Conservation (phyloP, 441 rosid genomes). For the Arabidopsis lyrata region DNA sequence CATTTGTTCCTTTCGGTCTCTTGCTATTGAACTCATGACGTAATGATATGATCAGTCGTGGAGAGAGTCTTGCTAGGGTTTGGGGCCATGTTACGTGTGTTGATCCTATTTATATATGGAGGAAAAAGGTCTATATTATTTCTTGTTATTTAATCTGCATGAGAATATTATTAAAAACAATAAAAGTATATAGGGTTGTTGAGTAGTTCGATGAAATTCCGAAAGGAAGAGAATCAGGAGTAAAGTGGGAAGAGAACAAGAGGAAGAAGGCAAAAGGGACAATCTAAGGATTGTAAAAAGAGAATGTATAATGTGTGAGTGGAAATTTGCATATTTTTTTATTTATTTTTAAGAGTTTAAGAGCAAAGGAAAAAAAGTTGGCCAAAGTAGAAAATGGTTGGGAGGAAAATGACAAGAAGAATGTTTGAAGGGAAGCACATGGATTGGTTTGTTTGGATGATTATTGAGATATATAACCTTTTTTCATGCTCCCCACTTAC, state of each 20-base stretch:
- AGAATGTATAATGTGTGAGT: slow-evolving; percentile 48
- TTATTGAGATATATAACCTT: slow-evolving; percentile 42
- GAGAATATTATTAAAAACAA: slow-evolving; percentile 46
- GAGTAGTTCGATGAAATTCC: slow-evolving; percentile 66
- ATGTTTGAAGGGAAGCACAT: slow-evolving; percentile 65
- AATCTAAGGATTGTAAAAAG: slow-evolving; percentile 49
- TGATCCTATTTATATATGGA: slow-evolving; percentile 47
- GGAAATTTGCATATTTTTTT: slow-evolving; percentile 32
- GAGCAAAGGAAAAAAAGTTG: slow-evolving; percentile 26
- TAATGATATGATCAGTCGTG: slow-evolving; percentile 28
- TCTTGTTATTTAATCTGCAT: slow-evolving; percentile 43
- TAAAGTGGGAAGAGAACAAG: slow-evolving; percentile 48
- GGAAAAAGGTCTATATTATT: slow-evolving; percentile 30
- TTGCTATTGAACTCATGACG: slow-evolving; percentile 52
- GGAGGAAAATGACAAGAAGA: slow-evolving; percentile 60
- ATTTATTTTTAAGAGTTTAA: slow-evolving; percentile 18
- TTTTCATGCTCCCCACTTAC: slow-evolving; percentile 44
- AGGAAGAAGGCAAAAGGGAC: slow-evolving; percentile 45
- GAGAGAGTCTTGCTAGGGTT: slow-evolving; percentile 32
- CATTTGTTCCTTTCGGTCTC: slow-evolving; percentile 53
- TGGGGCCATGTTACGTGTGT: slow-evolving; percentile 34
- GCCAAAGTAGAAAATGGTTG: slow-evolving; percentile 50
- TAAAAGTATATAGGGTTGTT: slow-evolving; percentile 53
- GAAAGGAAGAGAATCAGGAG: slow-evolving; percentile 49
- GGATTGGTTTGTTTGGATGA: slow-evolving; percentile 82